Evolutionary conservation across 75 land plant genomes (phyloP), one percentile per base, ranked within the genome.

Genomic region (Picea glauca): DNA sequence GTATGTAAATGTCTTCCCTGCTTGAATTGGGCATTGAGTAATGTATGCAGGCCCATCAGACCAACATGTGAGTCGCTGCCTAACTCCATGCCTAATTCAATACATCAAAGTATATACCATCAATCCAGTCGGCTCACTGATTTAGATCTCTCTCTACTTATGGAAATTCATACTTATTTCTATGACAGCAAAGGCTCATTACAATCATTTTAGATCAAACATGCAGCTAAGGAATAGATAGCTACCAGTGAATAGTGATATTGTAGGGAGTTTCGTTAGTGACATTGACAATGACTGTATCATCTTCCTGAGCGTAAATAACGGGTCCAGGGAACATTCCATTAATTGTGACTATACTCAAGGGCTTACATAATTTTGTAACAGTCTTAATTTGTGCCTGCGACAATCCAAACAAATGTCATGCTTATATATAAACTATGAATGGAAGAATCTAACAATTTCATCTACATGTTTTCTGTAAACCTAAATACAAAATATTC

Each of bases 11-110:
- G 79, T 80, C 31, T 82, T 76, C 57, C 84, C 86, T 2, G 84
- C 13, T 50, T 83, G 91, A 58, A 89, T 87, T 4, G 91, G 91
- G 33, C 91, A 89, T 72, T 89, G 91, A 7, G 91, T 89, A 3
- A 89, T 82, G 80, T 87, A 87, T 5, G 89, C 74, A 13, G 88
- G 86, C 21, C 89, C 91, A 72, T 89, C 91, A 23, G 60, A 80
- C 91, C 91, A 89, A 14, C 84, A 77, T 0, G 85, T 68, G 11
- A 76, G 66, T 31, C 38, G 60, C 74, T 89, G 91, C 56, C 87
- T 38, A 5, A 89, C 81, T 0, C 91, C 91, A 81, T 89, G 91
- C 91, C 91, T 89, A 59, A 35, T 26, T 14, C 26, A n/a, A 40
- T 78, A 78, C 7, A 0, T 9, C 20, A 13, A 21, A 26, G 23